Base-by-base conservation (phyloP, 805 yeast genomes). In the Wickerhamomyces canadensis region DNA sequence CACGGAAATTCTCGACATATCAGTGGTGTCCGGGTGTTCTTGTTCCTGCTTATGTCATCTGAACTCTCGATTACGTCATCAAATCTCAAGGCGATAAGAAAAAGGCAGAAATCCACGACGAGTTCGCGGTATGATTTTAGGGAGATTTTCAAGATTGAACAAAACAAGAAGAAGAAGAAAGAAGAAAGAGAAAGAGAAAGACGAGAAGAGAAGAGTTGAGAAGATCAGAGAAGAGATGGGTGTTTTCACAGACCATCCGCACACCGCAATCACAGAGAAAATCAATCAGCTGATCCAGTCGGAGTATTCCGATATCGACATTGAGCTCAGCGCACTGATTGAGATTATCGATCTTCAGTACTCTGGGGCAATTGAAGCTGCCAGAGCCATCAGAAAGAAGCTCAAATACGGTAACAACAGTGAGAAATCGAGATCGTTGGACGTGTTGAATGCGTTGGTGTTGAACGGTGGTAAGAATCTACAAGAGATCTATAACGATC, bases 321-420 rank as follows among this genome's bases (percentile, higher is more conserved):
- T 58, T 16, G 67, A 63, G 33, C 43, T 64, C 12, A 58, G 60
- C 5, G 52, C 57, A 16, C 37, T 66, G 27, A 40, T 65, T 7
- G 54, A 57, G n/a, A 41, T 58, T 16, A 62, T 67, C 19, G 52
- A 55, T 27, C 55, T 60, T 19, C 52, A 54, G 16, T 60, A 67
- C 17, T 67, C 76, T 5, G 61, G 65, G 18, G 57, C 69, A 4
- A 61, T 62, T 25, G 99, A 93, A 57, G 91, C 94, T 2, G 97
- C 97, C 0, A 69, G 98, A 30, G 94, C 96, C 1, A 64, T 93
- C 17, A 72, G 98, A 35, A 93, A 93, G 67, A 78, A 80, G 52
- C 64, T 93, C 54, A 93, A 94, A 62, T 84, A 91, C 54, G 98
- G 97, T n/a, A 53, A 68, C 3, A 55, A 61, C 5, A 60, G 64